Evolutionary conservation across 202 grass and related monocot species (phyloP).

Genomic region (Brachypodium distachyon): DNA sequence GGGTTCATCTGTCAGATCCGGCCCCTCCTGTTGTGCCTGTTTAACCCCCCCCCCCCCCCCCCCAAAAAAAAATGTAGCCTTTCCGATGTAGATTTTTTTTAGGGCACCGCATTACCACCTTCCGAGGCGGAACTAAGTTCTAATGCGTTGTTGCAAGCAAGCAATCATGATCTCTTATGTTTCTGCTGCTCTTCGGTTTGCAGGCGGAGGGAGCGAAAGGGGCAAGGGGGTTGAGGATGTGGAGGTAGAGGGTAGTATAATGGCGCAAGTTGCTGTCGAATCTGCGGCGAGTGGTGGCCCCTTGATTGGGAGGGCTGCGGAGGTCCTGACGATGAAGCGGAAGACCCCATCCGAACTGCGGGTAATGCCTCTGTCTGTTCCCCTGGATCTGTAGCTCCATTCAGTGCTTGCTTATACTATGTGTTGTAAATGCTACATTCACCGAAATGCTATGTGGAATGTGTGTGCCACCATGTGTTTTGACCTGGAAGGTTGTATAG

Average conservation of each 20-base stretch:
- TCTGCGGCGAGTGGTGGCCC: conserved; percentile 23
- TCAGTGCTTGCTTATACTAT: background rate
- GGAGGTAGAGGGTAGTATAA: conserved; percentile 28
- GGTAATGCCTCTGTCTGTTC: conserved; percentile 14
- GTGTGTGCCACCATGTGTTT: background rate
- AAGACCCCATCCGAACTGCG: conserved; percentile 67
- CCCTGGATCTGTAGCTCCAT: background rate
- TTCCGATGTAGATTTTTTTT: too few relatives aligned
- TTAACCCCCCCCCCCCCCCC: too few relatives aligned
- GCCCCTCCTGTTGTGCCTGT: background rate
- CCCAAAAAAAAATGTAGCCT: background rate
- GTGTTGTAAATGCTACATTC: background rate
- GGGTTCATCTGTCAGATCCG: background rate
- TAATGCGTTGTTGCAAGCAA: too few relatives aligned
- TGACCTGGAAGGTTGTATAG: background rate
- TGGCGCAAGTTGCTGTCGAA: conserved; percentile 48
- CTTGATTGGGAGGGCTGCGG: conserved; percentile 21
- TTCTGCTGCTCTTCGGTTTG: background rate
- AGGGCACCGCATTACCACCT: too few relatives aligned
- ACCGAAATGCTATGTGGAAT: background rate
- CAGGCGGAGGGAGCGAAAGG: background rate
- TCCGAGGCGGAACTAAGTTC: too few relatives aligned
- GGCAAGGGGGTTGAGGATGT: conserved; percentile 7
- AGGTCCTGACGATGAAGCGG: conserved; percentile 46
- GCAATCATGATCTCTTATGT: background rate